Evolutionary conservation across 257 asterid genomes (phyloP).

Genomic region (Solanum raphanifolium): DNA sequence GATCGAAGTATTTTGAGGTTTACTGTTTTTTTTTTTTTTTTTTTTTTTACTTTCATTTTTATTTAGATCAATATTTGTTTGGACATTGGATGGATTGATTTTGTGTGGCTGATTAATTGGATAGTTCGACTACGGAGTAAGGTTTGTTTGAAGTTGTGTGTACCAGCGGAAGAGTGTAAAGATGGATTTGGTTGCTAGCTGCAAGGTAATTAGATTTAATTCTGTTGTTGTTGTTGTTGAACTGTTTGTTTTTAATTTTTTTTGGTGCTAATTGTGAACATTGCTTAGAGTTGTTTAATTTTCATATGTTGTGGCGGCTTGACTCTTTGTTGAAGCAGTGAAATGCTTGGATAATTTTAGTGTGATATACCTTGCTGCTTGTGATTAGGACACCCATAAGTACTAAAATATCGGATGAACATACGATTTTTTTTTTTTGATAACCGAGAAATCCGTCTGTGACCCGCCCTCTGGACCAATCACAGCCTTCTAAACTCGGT

Average conservation of each 20-base stretch:
- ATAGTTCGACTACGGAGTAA: background rate
- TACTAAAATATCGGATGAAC: background rate
- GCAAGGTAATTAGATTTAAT: conserved; percentile 45
- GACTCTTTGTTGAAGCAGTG: background rate
- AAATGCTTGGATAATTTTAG: background rate
- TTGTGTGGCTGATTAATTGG: background rate
- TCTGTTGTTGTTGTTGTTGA: background rate
- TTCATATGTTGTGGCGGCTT: background rate
- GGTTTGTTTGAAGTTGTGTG: background rate
- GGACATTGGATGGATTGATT: background rate
- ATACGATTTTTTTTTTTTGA: background rate
- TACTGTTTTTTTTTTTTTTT: no score
- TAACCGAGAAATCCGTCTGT: no score
- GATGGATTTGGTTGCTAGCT: conserved; percentile 77
- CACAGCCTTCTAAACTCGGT: no score
- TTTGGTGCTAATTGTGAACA: background rate
- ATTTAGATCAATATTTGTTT: background rate
- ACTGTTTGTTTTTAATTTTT: background rate
- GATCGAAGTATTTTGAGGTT: background rate
- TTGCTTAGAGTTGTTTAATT: background rate
- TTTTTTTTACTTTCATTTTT: background rate
- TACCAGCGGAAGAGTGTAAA: background rate
- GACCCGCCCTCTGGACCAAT: no score
- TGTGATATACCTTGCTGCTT: background rate
- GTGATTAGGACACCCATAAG: background rate